These are phyloP conservation scores for Stentor roeselii DNA, from an alignment of 73 alveolate genomes.

Conservation along the genomic window DNA sequence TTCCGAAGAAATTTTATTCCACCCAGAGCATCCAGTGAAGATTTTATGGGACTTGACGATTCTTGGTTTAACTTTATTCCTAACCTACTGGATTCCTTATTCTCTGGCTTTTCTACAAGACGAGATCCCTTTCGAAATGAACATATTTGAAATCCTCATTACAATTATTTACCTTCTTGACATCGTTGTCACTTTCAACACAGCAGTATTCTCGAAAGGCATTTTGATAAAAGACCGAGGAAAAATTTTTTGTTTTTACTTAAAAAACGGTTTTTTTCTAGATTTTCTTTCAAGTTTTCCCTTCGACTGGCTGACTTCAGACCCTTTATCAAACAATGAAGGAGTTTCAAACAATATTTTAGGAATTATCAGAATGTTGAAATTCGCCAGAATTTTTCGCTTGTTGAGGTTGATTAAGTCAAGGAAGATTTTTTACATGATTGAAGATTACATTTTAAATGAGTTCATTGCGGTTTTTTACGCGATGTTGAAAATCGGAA, in stretches of 20 bases:
- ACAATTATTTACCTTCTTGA: not conserved
- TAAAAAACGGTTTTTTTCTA: not conserved
- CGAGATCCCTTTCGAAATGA: not conserved
- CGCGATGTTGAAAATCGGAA: not conserved
- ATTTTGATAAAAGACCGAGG: not conserved
- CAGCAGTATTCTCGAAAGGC: not conserved
- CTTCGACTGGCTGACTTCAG: not conserved
- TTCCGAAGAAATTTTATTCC: too few relatives aligned
- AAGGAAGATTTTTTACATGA: conserved; percentile 1
- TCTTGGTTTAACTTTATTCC: not conserved
- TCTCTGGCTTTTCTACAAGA: not conserved
- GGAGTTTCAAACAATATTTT: not conserved
- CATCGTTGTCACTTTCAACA: conserved; percentile 16
- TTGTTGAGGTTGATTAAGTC: not conserved
- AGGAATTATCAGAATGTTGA: not conserved
- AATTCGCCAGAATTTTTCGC: conserved; percentile 3
- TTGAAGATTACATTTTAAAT: conserved; percentile 8
- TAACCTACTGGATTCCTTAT: not conserved
- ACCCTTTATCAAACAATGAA: not conserved
- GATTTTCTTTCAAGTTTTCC: conserved; percentile 14
- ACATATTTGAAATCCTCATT: not conserved
- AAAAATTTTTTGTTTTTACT: not conserved
- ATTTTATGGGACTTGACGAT: not conserved
- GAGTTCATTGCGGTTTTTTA: not conserved
- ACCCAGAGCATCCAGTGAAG: not conserved